These are phyloP conservation scores for Oryza brachyantha DNA, from an alignment of 176 grass and related monocot genomes.

Conservation along the genomic window DNA sequence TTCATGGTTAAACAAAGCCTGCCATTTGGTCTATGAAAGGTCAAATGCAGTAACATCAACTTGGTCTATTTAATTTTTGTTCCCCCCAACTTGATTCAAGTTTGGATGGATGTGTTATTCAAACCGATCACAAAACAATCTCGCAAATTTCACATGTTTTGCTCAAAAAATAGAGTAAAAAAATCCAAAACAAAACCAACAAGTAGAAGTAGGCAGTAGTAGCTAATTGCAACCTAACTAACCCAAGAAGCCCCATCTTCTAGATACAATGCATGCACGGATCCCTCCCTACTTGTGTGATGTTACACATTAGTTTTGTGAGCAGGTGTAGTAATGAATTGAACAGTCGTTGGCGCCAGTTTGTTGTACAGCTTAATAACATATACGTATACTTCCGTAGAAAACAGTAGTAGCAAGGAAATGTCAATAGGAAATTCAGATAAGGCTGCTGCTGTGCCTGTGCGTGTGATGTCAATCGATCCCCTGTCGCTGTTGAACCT, in stretches of 20 bases:
- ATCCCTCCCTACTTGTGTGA: background rate
- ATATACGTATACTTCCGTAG: background rate
- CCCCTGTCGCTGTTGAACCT: constrained; percentile 20
- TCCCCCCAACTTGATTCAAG: background rate
- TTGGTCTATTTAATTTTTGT: background rate
- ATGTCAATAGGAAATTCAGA: background rate
- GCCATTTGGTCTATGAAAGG: background rate
- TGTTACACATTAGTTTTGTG: background rate
- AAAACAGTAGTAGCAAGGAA: background rate
- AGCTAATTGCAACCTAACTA: background rate
- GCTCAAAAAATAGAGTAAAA: background rate
- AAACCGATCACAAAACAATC: background rate
- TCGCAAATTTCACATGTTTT: background rate
- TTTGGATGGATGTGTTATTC: background rate
- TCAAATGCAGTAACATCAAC: background rate
- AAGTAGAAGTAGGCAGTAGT: background rate
- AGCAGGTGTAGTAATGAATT: background rate
- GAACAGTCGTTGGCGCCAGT: no score
- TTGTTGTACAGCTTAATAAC: no score
- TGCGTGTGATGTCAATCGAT: background rate
- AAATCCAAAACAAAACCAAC: background rate
- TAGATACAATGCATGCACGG: background rate
- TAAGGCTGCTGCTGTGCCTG: background rate
- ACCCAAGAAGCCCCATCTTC: background rate
- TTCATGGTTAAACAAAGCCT: background rate